Evolutionary conservation across 164 flowering plant species (phyloP).

Genomic region (Platanus orientalis): DNA sequence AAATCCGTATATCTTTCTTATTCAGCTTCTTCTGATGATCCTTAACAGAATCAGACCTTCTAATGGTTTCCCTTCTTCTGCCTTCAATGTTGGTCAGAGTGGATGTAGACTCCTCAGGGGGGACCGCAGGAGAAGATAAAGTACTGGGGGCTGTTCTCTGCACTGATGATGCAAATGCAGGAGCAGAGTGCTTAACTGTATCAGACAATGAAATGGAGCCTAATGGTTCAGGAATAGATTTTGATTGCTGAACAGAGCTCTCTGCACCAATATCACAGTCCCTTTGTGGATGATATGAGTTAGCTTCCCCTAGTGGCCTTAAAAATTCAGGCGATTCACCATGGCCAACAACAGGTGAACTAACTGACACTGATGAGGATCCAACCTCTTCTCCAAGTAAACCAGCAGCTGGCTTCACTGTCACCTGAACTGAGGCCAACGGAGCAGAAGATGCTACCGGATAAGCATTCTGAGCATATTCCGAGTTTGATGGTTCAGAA

Average conservation of each 20-base stretch:
- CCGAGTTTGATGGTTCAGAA: slow-evolving; percentile 28
- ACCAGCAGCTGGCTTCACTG: slow-evolving; percentile 41
- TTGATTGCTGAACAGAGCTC: slow-evolving; percentile 25
- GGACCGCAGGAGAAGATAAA: slow-evolving; percentile 15
- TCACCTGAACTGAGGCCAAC: slow-evolving; percentile 31
- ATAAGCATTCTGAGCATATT: slow-evolving; percentile 32
- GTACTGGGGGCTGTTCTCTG: slow-evolving; percentile 15
- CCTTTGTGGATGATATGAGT: slow-evolving; percentile 19
- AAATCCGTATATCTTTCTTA: slow-evolving; percentile 26
- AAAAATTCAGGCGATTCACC: slow-evolving; percentile 30
- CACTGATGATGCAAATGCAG: slow-evolving; percentile 11
- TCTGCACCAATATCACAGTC: slow-evolving; percentile 23
- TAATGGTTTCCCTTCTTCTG: slow-evolving; percentile 30
- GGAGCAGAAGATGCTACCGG: slow-evolving; percentile 20
- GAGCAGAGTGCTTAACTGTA: slow-evolving; percentile 20
- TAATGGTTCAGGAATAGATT: slow-evolving; percentile 22
- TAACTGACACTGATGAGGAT: slow-evolving; percentile 22
- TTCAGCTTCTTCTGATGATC: slow-evolving; percentile 43
- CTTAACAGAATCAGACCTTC: slow-evolving; percentile 48
- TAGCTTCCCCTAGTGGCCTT: slow-evolving; percentile 25
- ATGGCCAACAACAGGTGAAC: slow-evolving; percentile 34
- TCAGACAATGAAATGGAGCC: slow-evolving; percentile 20
- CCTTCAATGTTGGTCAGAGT: slow-evolving; percentile 22
- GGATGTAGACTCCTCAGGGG: slow-evolving; percentile 30
- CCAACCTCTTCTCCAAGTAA: slow-evolving; percentile 35